Evolutionary conservation across 2,329 filamentous ascomycete species (phyloP).

Genomic region (Microsporum canis): DNA sequence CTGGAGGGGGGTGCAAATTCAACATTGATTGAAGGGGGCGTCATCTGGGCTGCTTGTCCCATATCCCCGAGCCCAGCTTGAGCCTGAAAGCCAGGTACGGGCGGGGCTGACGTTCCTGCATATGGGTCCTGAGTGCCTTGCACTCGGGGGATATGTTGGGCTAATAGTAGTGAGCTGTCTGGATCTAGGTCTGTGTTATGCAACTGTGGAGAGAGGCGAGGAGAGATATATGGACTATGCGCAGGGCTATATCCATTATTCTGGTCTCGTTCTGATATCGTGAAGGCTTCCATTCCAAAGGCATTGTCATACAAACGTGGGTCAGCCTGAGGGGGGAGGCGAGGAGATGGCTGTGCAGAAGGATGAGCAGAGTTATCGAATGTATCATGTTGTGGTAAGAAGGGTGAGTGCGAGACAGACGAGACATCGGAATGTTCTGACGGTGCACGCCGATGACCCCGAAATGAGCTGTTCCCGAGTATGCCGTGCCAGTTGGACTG

Average conservation of each 20-base stretch:
- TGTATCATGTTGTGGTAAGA: slow-evolving; percentile 62
- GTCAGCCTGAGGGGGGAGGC: slow-evolving; percentile 63
- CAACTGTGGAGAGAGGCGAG: slow-evolving; percentile 52
- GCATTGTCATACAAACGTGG: slow-evolving; percentile 63
- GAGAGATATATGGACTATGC: slow-evolving; percentile 60
- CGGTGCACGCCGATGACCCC: slow-evolving; percentile 68
- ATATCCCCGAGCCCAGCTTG: slow-evolving; percentile 47
- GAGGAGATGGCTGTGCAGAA: slow-evolving; percentile 47
- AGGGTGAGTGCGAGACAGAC: slow-evolving; percentile 73
- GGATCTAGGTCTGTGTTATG: slow-evolving; percentile 53
- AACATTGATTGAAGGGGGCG: slow-evolving; percentile 88
- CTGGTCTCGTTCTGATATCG: slow-evolving; percentile 55
- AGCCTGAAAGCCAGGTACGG: slow-evolving; percentile 37
- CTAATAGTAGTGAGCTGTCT: slow-evolving; percentile 35
- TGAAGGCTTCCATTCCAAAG: slow-evolving; percentile 67
- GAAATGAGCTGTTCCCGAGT: slow-evolving; percentile 51
- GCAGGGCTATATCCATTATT: slow-evolving; percentile 48
- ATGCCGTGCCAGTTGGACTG: slow-evolving; percentile 48
- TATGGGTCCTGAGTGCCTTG: slow-evolving; percentile 38
- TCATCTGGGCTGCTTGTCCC: slow-evolving; percentile 62
- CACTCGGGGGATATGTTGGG: slow-evolving; percentile 30
- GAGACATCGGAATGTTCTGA: slow-evolving; percentile 91
- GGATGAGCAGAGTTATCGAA: slow-evolving; percentile 56
- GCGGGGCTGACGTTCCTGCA: slow-evolving; percentile 29
- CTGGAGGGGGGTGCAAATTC: slow-evolving; percentile 71